A percentile compares a stretch with the other conserved stretches of the same genome.
Evolutionary conservation across 225 moss, liverwort and hornwort species (phyloP).

Genomic region (Ulota crispa): DNA sequence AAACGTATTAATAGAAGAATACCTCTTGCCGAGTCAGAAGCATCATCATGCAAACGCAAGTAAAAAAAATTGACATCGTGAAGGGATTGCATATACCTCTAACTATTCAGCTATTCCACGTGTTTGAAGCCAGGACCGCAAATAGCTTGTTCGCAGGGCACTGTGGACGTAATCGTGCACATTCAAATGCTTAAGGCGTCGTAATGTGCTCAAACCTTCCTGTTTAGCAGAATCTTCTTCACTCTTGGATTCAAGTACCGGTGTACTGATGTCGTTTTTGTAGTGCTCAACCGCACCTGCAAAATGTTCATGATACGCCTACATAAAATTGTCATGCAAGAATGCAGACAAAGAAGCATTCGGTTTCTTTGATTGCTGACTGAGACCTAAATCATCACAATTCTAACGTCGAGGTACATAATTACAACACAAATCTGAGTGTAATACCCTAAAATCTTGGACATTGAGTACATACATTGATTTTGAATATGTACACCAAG

Average conservation of each 20-base stretch:
- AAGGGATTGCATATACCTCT: neutral
- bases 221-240: constrained; percentile 34
- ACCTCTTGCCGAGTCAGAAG: neutral
- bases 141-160: constrained; percentile 49
- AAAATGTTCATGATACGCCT: neutral
- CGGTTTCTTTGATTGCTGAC: neutral
- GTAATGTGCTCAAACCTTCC: constrained; percentile 49
- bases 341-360: neutral
- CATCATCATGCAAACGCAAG: neutral
- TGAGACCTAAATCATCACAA: neutral
- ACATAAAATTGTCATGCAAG: neutral
- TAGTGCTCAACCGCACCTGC: constrained; percentile 28
- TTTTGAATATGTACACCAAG: neutral
- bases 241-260: constrained; percentile 23
- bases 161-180: constrained; percentile 70
- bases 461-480: neutral
- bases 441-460: neutral
- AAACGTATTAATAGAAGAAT: neutral
- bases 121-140: constrained; percentile 54
- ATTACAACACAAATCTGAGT: neutral
- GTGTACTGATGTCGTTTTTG: neutral
- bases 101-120: constrained; percentile 49
- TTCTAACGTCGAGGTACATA: neutral
- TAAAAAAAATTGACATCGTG: neutral
- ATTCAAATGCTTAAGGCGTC: constrained; percentile 57